Evolutionary conservation across 345 rosid species (phyloP), one percentile per base, ranked within the genome.

Genomic region (Pugionium cornutum): DNA sequence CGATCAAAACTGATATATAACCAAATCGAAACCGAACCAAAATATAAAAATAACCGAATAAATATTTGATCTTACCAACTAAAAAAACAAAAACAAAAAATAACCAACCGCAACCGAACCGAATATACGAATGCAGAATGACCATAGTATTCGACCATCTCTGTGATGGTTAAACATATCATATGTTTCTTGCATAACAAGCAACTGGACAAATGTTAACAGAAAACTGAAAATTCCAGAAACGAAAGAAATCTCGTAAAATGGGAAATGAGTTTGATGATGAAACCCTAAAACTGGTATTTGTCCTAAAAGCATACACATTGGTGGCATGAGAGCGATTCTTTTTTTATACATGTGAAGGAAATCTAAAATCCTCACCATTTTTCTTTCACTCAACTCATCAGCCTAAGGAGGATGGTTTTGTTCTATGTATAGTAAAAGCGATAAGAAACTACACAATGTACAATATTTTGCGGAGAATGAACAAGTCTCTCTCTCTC

Each of bases 371-470:
- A 18, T 18, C 18, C 85, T 77, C 79, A 66, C 51, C 77, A 66
- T 58, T 79, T 74, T 75, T 75, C 37, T 18, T 18, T 18, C 53
- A 65, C 75, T 18, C 18, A 18, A 73, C 66, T 74, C 80, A 62
- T 67, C 79, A 77, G 69, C 75, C 68, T 45, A 53, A 47, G 43
- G 44, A 28, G 70, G 70, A 18, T 77, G 18, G 44, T 57, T 83
- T 66, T 43, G 54, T 66, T 77, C 82, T 83, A 80, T 67, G 74
- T 83, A 80, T 84, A 50, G 50, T 18, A 37, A 35, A 82, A 79
- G 54, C 76, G 73, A 69, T 77, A 76, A 82, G 81, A 51, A 72
- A 64, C 96, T 86, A 84, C 91, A 86, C 73, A 80, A 81, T 53
- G 83, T 72, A 81, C 86, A 92, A 89, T 59, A 60, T 35, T 45